Evolutionary conservation across 208 protist species (phyloP).

Genomic region (Naegleria gruberi): DNA sequence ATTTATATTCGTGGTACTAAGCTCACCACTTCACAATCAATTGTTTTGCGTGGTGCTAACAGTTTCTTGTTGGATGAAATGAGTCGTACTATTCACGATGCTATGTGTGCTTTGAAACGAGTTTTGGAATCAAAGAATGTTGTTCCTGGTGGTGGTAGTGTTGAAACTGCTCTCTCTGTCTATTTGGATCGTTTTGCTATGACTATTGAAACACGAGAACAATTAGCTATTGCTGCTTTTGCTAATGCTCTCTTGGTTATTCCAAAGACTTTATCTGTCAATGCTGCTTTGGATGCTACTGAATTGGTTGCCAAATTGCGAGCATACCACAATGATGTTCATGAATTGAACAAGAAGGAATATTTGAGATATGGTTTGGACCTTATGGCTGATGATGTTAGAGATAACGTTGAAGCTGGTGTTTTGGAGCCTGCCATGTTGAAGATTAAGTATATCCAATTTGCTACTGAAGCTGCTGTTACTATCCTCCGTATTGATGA

Average conservation of each 20-base stretch:
- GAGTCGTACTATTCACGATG: constrained; percentile 96
- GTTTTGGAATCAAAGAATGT: constrained; percentile 92
- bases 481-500: constrained; percentile 99
- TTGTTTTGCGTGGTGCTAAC: constrained; percentile 97
- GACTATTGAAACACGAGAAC: constrained; percentile 90
- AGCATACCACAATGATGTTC: constrained; percentile 87
- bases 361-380: constrained; percentile 79
- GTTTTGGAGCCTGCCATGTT: constrained; percentile 97
- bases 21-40: constrained; percentile 72
- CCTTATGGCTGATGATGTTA: constrained; percentile 79
- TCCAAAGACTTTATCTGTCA: constrained; percentile 95
- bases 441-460: constrained; percentile 98
- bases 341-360: constrained; percentile 37
- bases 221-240: constrained; percentile 97
- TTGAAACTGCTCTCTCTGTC: constrained; percentile 95
- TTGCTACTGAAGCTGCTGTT: constrained; percentile 99
- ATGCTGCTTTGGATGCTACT: constrained; percentile 95
- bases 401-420: constrained; percentile 92
- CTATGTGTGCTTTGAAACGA: constrained; percentile 95
- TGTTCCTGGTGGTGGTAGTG: constrained; percentile 94
- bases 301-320: constrained; percentile 96
- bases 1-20: constrained; percentile 81
- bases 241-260: constrained; percentile 96
- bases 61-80: constrained; percentile 93
- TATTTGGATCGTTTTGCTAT: constrained; percentile 95